phyloP scores from a whole-genome alignment of 306 rosid species.

The Lathyrus aphaca region DNA sequence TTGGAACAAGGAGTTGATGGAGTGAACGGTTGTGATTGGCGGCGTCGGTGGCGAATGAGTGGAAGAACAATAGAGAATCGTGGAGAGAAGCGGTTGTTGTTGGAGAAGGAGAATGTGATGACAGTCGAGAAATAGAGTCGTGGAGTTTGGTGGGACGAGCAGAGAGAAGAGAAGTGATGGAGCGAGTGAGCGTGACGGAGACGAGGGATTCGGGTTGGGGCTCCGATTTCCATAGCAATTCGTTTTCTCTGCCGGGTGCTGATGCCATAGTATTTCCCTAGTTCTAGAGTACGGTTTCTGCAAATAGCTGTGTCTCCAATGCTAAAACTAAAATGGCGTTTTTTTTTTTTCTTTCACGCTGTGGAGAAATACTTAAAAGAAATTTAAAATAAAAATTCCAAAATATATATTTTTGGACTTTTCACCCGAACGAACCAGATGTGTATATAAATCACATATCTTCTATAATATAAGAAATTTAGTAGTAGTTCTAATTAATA shows the following conservation, averaged over 20 bases:
- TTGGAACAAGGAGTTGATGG: constrained; percentile 64
- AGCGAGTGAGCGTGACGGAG: constrained; percentile 71
- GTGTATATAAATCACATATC: too few species aligned
- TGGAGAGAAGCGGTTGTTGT: constrained; percentile 58
- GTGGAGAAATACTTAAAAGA: too few species aligned
- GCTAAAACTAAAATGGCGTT: too few species aligned
- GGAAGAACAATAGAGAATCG: constrained; percentile 76
- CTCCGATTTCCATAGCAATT: constrained; percentile 52
- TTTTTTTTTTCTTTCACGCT: too few species aligned
- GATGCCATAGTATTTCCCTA: background rate
- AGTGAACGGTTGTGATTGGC: constrained; percentile 35
- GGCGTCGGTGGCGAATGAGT: constrained; percentile 64
- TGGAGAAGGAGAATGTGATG: constrained; percentile 38
- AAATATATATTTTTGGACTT: too few species aligned
- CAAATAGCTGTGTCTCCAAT: background rate
- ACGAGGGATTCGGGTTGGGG: constrained; percentile 53
- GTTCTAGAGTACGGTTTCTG: background rate
- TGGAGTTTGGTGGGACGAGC: constrained; percentile 72
- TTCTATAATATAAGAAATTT: too few species aligned
- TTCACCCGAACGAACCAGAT: too few species aligned
- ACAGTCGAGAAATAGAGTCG: constrained; percentile 69
- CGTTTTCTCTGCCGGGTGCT: constrained; percentile 2
- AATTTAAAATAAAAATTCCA: too few species aligned
- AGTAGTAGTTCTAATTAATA: too few species aligned
- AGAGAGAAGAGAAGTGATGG: constrained; percentile 58